Conservation (phyloP, 2,329 filamentous ascomycete genomes). For the Exophiala sp. region DNA sequence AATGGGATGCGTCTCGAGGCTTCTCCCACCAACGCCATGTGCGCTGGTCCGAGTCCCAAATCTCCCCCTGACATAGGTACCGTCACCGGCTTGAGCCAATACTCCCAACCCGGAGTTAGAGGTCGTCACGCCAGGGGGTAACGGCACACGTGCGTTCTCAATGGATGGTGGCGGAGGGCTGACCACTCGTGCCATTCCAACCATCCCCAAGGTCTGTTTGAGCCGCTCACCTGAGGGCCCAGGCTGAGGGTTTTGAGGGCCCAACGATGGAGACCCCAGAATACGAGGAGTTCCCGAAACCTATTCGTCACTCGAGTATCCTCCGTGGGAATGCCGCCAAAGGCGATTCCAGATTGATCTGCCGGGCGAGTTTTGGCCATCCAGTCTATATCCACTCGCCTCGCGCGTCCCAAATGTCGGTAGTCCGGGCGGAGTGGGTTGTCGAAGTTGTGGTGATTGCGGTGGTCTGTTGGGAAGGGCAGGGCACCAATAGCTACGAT, state of each 20-base stretch:
- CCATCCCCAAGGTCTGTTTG: conserved; percentile 30
- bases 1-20: conserved; percentile 22
- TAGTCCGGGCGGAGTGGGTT: conserved; percentile 41
- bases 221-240: conserved; percentile 25
- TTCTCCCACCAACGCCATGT: conserved; percentile 34
- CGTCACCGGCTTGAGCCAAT: conserved; percentile 38
- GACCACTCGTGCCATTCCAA: conserved; percentile 34
- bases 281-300: not conserved
- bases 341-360: conserved; percentile 8
- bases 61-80: conserved; percentile 38
- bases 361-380: conserved; percentile 6
- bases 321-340: conserved; percentile 7
- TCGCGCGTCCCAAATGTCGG: conserved; percentile 41
- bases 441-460: conserved; percentile 36
- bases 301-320: conserved; percentile 13
- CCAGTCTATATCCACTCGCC: conserved; percentile 31
- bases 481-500: conserved; percentile 20
- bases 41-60: conserved; percentile 39
- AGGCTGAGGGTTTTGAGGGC: conserved; percentile 1
- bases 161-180: conserved; percentile 11
- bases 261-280: not conserved
- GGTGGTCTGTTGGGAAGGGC: conserved; percentile 12
- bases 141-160: conserved; percentile 2
- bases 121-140: conserved; percentile 21
- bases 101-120: conserved; percentile 24